phyloP scores from a whole-genome alignment of 2,329 filamentous ascomycete species.

The Ophidiomyces ophidiicola region DNA sequence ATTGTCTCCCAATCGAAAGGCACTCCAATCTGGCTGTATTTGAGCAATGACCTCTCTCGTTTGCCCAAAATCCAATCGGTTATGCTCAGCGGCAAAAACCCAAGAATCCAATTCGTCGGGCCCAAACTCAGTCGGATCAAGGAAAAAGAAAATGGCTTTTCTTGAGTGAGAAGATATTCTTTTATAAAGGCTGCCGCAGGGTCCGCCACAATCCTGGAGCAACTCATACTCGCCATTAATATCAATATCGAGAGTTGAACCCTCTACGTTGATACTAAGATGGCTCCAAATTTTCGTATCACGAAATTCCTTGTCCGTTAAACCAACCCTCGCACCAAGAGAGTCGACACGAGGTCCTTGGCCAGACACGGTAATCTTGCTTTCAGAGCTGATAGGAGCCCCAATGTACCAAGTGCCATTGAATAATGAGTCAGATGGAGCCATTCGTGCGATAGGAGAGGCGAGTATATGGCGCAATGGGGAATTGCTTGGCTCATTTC shows the following conservation, averaged over 20 bases:
- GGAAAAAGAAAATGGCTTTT: slow-evolving; percentile 42
- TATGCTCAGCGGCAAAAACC: slow-evolving; percentile 43
- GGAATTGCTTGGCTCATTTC: slow-evolving; percentile 29
- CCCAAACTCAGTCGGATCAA: slow-evolving; percentile 43
- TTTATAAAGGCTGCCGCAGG: slow-evolving; percentile 44
- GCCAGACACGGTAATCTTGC: slow-evolving; percentile 29
- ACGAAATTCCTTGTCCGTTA: slow-evolving; percentile 28
- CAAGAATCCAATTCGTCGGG: slow-evolving; percentile 40
- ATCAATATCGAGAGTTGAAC: slow-evolving; percentile 24
- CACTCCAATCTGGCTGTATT: slow-evolving; percentile 37
- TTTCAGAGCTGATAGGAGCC: slow-evolving; percentile 27
- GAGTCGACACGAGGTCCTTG: slow-evolving; percentile 24
- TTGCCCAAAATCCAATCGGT: slow-evolving; percentile 37
- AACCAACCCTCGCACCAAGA: slow-evolving; percentile 32
- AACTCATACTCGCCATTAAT: slow-evolving; percentile 42
- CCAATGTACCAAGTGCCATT: slow-evolving; percentile 37
- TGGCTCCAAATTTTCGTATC: slow-evolving; percentile 35
- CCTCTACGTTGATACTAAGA: slow-evolving; percentile 31
- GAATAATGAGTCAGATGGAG: slow-evolving; percentile 25
- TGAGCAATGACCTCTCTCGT: slow-evolving; percentile 36
- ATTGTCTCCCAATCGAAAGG: slow-evolving; percentile 19
- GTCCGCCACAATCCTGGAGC: slow-evolving; percentile 46
- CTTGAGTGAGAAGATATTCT: slow-evolving; percentile 18
- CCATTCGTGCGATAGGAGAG: slow-evolving; percentile 40
- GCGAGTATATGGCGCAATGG: slow-evolving; percentile 32